Conservation (phyloP, 2,329 filamentous ascomycete species). For the Huntiella omanensis region DNA sequence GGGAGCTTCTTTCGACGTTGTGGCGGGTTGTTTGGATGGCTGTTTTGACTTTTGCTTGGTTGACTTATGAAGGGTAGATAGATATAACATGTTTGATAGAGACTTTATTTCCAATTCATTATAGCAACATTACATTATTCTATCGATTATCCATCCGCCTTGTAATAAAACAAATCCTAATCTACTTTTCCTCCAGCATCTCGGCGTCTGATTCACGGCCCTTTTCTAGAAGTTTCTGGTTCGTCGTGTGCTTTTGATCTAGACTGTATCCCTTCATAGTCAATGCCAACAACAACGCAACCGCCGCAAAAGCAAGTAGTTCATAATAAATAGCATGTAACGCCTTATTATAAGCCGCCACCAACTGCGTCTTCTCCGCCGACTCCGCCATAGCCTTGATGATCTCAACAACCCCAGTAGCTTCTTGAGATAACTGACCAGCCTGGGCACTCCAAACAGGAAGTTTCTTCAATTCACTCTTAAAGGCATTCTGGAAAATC, state of each 20-base stretch:
- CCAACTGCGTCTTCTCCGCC: slow-evolving; percentile 14
- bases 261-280: slow-evolving; percentile 17
- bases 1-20: slow-evolving; percentile 42
- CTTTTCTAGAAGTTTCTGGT: slow-evolving; percentile 10
- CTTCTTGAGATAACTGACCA: slow-evolving; percentile 34
- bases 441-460: slow-evolving; percentile 25
- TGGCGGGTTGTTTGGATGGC: slow-evolving; percentile 46
- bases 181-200: slow-evolving; percentile 1
- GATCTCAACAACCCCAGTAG: slow-evolving; percentile 37
- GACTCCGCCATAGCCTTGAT: slow-evolving; percentile 31
- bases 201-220: not conserved
- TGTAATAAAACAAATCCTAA: not conserved
- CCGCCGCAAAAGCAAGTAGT: slow-evolving; percentile 16
- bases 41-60: slow-evolving; percentile 44
- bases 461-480: slow-evolving; percentile 27
- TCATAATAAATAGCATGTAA: slow-evolving; percentile 19
- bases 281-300: slow-evolving; percentile 18
- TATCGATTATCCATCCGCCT: not conserved
- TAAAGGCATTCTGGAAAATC: slow-evolving; percentile 49
- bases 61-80: slow-evolving; percentile 41
- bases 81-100: not conserved
- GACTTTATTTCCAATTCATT: not conserved
- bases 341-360: slow-evolving; percentile 18
- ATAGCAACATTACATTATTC: not conserved
- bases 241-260: slow-evolving; percentile 18